These are phyloP conservation scores for Leccinum fallax DNA, from an alignment of 1,284 basidiomycete species.

Conservation along the genomic window DNA sequence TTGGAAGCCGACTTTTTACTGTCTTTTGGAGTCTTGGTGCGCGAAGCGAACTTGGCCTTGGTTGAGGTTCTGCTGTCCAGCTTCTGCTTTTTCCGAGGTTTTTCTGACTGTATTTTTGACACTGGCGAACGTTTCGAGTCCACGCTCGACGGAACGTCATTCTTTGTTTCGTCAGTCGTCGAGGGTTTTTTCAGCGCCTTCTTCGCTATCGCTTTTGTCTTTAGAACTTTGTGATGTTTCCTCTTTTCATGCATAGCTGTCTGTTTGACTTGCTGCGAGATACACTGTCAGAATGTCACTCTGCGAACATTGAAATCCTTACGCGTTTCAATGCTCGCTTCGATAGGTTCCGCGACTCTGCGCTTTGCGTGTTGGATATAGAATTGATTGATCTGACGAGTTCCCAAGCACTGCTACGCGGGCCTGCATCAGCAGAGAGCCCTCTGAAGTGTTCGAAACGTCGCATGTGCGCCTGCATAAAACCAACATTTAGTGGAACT, in stretches of 20 bases:
- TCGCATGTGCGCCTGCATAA: conserved; percentile 58
- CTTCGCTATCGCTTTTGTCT: conserved; percentile 31
- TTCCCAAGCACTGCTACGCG: conserved; percentile 50
- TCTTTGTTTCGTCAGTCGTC: not conserved
- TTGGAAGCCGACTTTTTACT: conserved; percentile 8
- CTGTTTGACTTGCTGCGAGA: conserved; percentile 45
- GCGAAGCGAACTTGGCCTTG: conserved; percentile 3
- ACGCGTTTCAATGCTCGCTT: conserved; percentile 63
- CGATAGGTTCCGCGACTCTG: conserved; percentile 36
- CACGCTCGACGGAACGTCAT: not conserved
- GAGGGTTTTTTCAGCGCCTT: conserved; percentile 16
- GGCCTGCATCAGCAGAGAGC: conserved; percentile 41
- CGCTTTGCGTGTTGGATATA: conserved; percentile 2
- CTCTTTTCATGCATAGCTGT: conserved; percentile 43
- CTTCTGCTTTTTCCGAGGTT: conserved; percentile 21
- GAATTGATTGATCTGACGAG: conserved; percentile 41
- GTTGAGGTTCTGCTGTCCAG: conserved; percentile 1
- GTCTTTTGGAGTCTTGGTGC: conserved; percentile 1
- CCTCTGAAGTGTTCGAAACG: conserved; percentile 53
- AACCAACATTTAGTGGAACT: conserved; percentile 18
- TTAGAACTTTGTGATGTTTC: conserved; percentile 39
- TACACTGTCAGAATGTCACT: conserved; percentile 4
- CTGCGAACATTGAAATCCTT: conserved; percentile 16
- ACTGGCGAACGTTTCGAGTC: not conserved
- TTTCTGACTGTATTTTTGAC: conserved; percentile 4